Base-by-base conservation (phyloP, 1,284 basidiomycete genomes). In the Naganishia cerealis region DNA sequence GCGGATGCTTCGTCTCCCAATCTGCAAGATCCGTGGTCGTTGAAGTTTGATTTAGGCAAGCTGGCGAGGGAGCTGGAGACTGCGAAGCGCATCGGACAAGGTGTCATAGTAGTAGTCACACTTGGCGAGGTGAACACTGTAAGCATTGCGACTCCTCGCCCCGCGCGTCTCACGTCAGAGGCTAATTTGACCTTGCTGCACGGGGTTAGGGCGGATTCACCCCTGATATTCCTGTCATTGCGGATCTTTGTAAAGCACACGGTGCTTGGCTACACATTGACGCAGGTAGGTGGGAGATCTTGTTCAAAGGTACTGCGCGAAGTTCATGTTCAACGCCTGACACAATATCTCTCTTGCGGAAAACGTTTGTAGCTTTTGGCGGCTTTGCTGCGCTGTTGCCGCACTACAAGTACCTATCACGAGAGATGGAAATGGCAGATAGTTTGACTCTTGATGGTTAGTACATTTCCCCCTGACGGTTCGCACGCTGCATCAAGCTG, bases 71-170 rank as follows among this genome's bases (percentile, higher is more conserved):
- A 73, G 5, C 63, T 84, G 56, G 69, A 70, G 40, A 68, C 65
- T 13, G 77, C 79, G 54, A 56, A 71, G 7, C 67, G 70, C 5
- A 57, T 65, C 0, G 78, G 78, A 0, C 73, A 76, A 52, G 81
- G 77, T 0, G 74, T 78, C 0, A 81, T 84, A 29, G 79, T 85
- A 1, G 77, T 75, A 0, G 78, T 81, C 24, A 79, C 79, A 3
- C 74, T 83, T 26, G 84, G 83, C 6, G 84, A 85, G 72, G 83
- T 85, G 39, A 85, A 84, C 71, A 84, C 84, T 0, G 79, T 80
- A 46, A 50, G 73, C 29, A 33, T 69, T 29, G 8, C 3, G 6
- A 10, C 18, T 4, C n/a, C 29, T 6, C 3, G 29, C 29, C 29
- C 29, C n/a, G 24, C 42, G 29, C n/a, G 6, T 6, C 29, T 33